Evolutionary conservation across 2,329 filamentous ascomycete genomes (phyloP), one percentile per base, ranked within the genome.

Genomic region (Elsinoe fawcettii): DNA sequence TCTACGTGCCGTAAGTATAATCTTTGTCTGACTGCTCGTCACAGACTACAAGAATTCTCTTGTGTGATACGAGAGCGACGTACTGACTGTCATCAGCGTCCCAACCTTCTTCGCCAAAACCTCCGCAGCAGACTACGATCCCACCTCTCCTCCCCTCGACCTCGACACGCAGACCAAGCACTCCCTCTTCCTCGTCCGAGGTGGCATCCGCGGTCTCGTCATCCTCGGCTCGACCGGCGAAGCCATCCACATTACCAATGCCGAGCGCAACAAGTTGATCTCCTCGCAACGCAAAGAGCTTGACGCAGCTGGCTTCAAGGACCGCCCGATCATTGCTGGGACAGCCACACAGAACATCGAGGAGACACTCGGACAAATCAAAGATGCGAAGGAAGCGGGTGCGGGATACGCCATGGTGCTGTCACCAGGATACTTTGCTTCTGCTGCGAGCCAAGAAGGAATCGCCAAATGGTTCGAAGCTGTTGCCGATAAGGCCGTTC

Each of bases 171-270:
- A 86, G 65, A 73, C 75, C 22, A 72, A 75, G 25, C 82, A 86
- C 73, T 76, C 76, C 8, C 65, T 86, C 5, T 82, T 81, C 66
- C 78, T 86, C 36, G 82, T 82, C 36, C 74, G 76, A 55, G 75
- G 77, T 61, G 83, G 83, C 57, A 79, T 86, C 63, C 74, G 74
- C 27, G 83, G 83, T 20, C 73, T 86, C 23, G 80, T 85, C 9
- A 73, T 85, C 39, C 77, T 85, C 51, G 83, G 83, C 22, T 82
- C 78, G 37, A 86, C 83, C 0, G 83, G 83, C 59, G 83, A 86
- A 67, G 80, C 81, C 0, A 78, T 86, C 43, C 82, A 85, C 67
- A 72, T 86, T 51, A 77, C 78, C 18, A 74, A 74, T n/a, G 64
- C 71, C n/a, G 83, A 86, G 63, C 80, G 83, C 32, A 73, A 72